phyloP scores from a whole-genome alignment of 345 rosid genomes.

The Nasturtium officinale region DNA sequence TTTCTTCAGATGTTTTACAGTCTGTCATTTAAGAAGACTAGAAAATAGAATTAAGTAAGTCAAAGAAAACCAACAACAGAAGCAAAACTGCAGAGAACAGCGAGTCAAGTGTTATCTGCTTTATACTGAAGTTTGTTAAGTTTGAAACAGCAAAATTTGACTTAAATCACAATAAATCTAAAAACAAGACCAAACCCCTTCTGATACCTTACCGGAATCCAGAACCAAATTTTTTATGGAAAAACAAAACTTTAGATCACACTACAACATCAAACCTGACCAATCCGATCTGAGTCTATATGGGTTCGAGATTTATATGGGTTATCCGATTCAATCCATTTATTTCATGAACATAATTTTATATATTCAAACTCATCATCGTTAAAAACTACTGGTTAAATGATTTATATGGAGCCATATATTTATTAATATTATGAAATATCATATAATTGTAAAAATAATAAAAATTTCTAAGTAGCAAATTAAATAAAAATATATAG shows the following conservation, averaged over 20 bases:
- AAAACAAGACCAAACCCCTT: not conserved
- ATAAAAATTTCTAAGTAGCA: too few species aligned
- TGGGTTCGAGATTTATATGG: too few species aligned
- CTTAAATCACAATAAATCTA: not conserved
- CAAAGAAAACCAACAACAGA: not conserved
- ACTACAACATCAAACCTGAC: not conserved
- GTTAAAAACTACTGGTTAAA: too few species aligned
- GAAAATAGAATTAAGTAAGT: not conserved
- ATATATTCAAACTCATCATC: too few species aligned
- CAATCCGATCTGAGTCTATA: too few species aligned
- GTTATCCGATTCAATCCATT: too few species aligned
- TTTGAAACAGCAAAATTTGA: not conserved
- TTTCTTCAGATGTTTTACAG: slow-evolving; percentile 24
- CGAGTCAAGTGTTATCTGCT: not conserved
- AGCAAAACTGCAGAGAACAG: slow-evolving; percentile 2
- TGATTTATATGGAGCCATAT: too few species aligned
- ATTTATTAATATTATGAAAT: too few species aligned
- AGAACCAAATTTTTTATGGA: not conserved
- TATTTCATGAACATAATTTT: too few species aligned
- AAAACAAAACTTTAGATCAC: not conserved
- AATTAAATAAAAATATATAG: too few species aligned
- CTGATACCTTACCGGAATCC: too few species aligned
- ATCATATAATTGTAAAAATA: too few species aligned
- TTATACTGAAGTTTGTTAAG: not conserved
- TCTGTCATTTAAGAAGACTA: slow-evolving; percentile 50